Conservation (phyloP, 495 filamentous ascomycete species). For the Aspergillus kassunensis region DNA sequence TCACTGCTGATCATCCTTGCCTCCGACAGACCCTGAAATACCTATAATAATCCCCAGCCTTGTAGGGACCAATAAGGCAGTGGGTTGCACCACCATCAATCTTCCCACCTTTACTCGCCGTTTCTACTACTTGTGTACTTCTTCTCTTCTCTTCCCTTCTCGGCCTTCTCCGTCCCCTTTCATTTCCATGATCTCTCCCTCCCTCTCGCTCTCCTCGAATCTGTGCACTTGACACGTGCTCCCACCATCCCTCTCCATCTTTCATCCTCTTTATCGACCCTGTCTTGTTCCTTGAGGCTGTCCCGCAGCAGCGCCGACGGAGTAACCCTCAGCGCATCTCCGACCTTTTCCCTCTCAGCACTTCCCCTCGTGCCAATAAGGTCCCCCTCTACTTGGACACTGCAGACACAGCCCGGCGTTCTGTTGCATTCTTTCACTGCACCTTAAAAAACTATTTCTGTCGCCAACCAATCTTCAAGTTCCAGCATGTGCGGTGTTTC, state of each 20-base stretch:
- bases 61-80: conserved; percentile 24
- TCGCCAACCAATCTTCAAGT: conserved; percentile 15
- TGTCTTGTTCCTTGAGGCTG: not conserved
- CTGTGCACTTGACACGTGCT: conserved; percentile 15
- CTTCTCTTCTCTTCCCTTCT: not conserved
- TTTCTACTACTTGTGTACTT: not conserved
- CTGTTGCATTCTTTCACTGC: conserved; percentile 11
- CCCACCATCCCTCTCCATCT: conserved; percentile 3
- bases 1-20: conserved; percentile 4
- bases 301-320: conserved; percentile 3
- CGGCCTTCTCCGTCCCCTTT: conserved; percentile 1
- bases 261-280: not conserved
- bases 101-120: conserved; percentile 5
- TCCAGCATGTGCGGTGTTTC: conserved; percentile 30
- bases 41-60: conserved; percentile 11
- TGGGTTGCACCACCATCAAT: conserved; percentile 18
- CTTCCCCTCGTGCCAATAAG: conserved; percentile 8
- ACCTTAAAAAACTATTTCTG: conserved; percentile 1
- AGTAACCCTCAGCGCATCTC: not conserved
- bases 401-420: conserved; percentile 21
- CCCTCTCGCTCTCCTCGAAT: conserved; percentile 15
- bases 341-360: not conserved
- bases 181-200: conserved; percentile 6
- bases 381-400: conserved; percentile 12
- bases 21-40: conserved; percentile 11